Evolutionary conservation across 768 basidiomycete genomes (phyloP).

Genomic region (Suillus lakei): DNA sequence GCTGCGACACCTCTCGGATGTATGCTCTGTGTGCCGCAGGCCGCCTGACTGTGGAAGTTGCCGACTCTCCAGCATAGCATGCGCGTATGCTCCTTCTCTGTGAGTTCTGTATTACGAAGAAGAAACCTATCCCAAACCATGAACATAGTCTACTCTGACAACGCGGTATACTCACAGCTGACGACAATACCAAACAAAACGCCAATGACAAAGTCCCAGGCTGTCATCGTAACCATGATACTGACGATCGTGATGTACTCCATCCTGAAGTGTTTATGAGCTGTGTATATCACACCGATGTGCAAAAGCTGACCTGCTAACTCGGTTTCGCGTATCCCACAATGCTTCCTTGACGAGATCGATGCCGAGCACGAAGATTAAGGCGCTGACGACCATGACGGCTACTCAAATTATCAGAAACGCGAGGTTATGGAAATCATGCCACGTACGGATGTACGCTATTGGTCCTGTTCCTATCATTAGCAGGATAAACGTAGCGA

Average conservation of each 20-base stretch:
- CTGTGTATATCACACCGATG: constrained; percentile 1
- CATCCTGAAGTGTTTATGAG: constrained; percentile 43
- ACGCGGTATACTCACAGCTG: constrained; percentile 62
- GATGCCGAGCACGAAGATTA: constrained; percentile 94
- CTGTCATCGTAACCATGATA: constrained; percentile 92
- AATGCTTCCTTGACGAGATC: constrained; percentile 95
- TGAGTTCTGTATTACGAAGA: constrained; percentile 97
- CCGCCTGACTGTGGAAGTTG: constrained; percentile 89
- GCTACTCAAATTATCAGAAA: constrained; percentile 47
- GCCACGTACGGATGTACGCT: constrained; percentile 81
- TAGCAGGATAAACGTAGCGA: constrained; percentile 72
- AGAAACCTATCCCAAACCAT: constrained; percentile 60
- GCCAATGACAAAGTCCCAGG: constrained; percentile 93
- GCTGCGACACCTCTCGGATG: constrained; percentile 89
- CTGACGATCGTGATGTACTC: constrained; percentile 86
- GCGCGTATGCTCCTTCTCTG: constrained; percentile 83
- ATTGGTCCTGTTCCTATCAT: constrained; percentile 88
- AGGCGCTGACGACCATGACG: constrained; percentile 86
- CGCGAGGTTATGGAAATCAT: neutral
- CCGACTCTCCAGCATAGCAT: constrained; percentile 80
- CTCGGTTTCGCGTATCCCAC: constrained; percentile 93
- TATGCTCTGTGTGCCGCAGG: constrained; percentile 88
- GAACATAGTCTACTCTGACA: neutral
- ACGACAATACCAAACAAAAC: constrained; percentile 91
- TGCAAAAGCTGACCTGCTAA: constrained; percentile 60